phyloP scores from a whole-genome alignment of 768 basidiomycete species.

The Coprinopsis cinerea region DNA sequence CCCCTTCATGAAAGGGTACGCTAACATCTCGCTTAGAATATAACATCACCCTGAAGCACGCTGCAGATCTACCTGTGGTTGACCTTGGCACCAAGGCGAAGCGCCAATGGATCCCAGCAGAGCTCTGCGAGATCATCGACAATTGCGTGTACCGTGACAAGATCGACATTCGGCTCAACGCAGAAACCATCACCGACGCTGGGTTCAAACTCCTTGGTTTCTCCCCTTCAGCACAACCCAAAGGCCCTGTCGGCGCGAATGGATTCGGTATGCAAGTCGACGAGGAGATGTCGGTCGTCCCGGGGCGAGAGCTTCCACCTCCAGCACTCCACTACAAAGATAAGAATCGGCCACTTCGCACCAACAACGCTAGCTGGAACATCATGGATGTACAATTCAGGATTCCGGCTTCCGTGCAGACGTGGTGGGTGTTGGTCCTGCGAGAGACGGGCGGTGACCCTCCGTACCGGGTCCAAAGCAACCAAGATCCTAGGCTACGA shows the following conservation, averaged over 20 bases:
- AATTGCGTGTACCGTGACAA: constrained; percentile 59
- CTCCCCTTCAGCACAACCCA: constrained; percentile 23
- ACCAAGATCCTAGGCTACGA: constrained; percentile 32
- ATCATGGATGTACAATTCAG: constrained; percentile 69
- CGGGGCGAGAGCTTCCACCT: constrained; percentile 56
- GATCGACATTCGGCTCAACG: constrained; percentile 49
- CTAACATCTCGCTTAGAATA: constrained; percentile 40
- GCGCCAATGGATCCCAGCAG: constrained; percentile 47
- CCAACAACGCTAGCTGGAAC: constrained; percentile 70
- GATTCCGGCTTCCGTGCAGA: constrained; percentile 38
- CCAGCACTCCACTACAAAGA: constrained; percentile 52
- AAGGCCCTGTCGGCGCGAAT: constrained; percentile 39
- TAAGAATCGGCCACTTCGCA: constrained; percentile 30
- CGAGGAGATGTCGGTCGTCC: constrained; percentile 54
- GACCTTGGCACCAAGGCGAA: constrained; percentile 33
- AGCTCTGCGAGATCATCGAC: constrained; percentile 57
- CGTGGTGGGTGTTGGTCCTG: constrained; percentile 67
- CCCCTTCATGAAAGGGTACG: too few species aligned
- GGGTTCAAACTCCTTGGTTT: constrained; percentile 54
- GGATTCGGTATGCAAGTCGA: constrained; percentile 58
- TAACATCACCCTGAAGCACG: constrained; percentile 38
- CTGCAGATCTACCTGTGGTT: constrained; percentile 42
- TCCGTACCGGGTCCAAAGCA: not conserved
- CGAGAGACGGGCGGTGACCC: constrained; percentile 33
- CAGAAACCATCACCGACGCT: constrained; percentile 44